These are phyloP conservation scores for Naematelia encephala DNA, from an alignment of 768 basidiomycete species.

Conservation along the genomic window DNA sequence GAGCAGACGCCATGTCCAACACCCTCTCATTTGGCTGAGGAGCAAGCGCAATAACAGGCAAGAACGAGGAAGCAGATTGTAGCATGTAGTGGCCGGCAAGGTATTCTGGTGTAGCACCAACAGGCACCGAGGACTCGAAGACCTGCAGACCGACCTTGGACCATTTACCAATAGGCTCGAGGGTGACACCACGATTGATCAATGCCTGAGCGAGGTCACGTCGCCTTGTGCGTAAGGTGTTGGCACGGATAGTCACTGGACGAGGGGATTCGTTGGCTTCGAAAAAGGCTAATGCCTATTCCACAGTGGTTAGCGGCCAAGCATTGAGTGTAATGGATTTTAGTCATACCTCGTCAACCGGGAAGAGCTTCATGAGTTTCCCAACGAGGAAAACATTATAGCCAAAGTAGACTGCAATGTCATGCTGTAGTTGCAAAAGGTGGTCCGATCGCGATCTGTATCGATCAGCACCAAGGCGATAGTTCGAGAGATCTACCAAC, in stretches of 20 bases:
- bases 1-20: slow-evolving; percentile 97
- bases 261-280: slow-evolving; percentile 94
- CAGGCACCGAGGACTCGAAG: slow-evolving; percentile 91
- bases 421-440: slow-evolving; percentile 75
- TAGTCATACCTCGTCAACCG: slow-evolving; percentile 80
- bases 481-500: slow-evolving; percentile 7
- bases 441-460: slow-evolving; percentile 83
- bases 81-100: slow-evolving; percentile 99
- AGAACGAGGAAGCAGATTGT: slow-evolving; percentile 96
- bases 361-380: slow-evolving; percentile 90
- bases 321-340: not conserved
- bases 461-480: slow-evolving; percentile 5
- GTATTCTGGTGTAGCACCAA: slow-evolving; percentile 98
- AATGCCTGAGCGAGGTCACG: slow-evolving; percentile 90
- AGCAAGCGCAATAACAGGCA: slow-evolving; percentile 93
- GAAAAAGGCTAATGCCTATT: slow-evolving; percentile 93
- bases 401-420: slow-evolving; percentile 93
- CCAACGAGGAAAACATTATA: slow-evolving; percentile 94
- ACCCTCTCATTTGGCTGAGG: slow-evolving; percentile 91
- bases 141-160: slow-evolving; percentile 98
- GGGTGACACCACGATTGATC: slow-evolving; percentile 91
- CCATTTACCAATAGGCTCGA: slow-evolving; percentile 99
- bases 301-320: too few species aligned
- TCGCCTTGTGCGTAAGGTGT: slow-evolving; percentile 87
- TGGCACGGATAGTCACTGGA: slow-evolving; percentile 96